Evolutionary conservation across 2,329 filamentous ascomycete species (phyloP), one percentile per base, ranked within the genome.

Genomic region (Aspergillus nomiae): DNA sequence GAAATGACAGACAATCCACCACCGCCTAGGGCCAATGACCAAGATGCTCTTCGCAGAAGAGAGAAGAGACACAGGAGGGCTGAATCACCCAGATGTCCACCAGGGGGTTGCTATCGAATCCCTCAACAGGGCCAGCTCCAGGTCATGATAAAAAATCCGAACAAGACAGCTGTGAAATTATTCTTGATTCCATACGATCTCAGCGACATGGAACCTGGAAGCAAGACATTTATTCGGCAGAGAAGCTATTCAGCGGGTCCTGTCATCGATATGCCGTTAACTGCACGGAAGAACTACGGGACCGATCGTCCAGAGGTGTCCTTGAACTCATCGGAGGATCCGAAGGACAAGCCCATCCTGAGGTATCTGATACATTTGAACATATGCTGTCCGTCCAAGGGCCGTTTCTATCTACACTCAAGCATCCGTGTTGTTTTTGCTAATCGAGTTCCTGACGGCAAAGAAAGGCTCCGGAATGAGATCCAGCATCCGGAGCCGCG

Each of bases 131-230:
- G 95, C 0, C 95, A 98, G 77, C 83, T 99, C 16, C 95, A 99
- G 72, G 96, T 99, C 67, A 90, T 99, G 65, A 92, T 99, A 76
- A 98, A 98, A 76, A 99, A 98, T 71, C 94, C 94, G 19, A 97
- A 98, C 80, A 98, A 98, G 75, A 98, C 95, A 4, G 95, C 95
- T 1, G 94, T 98, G 60, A 98, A 99, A 77, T 83, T 99, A 0
- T 98, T 98, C 70, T 84, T 98, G 28, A 88, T 99, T 3, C 95
- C 94, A 0, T 99, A 98, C 70, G 93, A 98, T 74, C 83, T 99
- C 1, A 85, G 88, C 1, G 94, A 92, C 58, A 99, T 99, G 94
- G 90, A 95, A 65, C 87, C 92, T 0, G 93, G 93, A 0, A 96
- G 92, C 19, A 98, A 98, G 78, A 99, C 95, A 0, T 98, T 98